Base-by-base conservation (phyloP, 352 stramenopile genomes). In the Phytophthora podocarpi region DNA sequence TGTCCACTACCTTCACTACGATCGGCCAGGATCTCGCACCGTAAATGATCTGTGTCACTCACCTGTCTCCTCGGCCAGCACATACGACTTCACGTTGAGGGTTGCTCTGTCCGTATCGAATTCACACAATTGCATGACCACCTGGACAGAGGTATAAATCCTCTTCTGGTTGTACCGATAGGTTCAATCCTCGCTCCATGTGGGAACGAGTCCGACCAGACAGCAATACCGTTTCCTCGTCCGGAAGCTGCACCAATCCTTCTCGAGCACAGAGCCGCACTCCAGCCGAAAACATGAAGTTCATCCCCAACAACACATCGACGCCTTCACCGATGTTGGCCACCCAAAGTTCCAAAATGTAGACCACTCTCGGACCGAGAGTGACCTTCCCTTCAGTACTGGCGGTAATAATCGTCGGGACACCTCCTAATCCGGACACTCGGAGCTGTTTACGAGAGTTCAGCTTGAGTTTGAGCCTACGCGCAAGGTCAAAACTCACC, bases 11-110 rank as follows among this genome's bases (percentile, higher is more conserved):
- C n/a, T n/a, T n/a, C n/a, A n/a, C n/a, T n/a, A n/a, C n/a, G n/a
- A n/a, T n/a, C n/a, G n/a, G 34, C 36, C 39, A 43, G 2, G 37
- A 42, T 3, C 13, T 5, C 0, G 37, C 16, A 11, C 9, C 39
- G 9, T 59, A 59, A 12, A 59, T 35, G 2, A 59, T 35, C 24
- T 49, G 2, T n/a, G 50, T 59, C 1, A 59, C 39, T 39, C 50
- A 49, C 2, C 20, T 16, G 5, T 57, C 36, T 27, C 48, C 48
- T 0, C 48, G 34, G 2, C 48, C 48, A 31, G 35, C 36, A n/a
- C 21, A 47, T 11, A 57, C 34, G 15, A 20, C 24, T 31, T 15
- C 6, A n/a, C n/a, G n/a, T n/a, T n/a, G n/a, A n/a, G n/a, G n/a
- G n/a, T n/a, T n/a, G n/a, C n/a, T n/a, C n/a, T n/a, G n/a, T n/a